These are phyloP conservation scores for Ogataea nitratoaversa DNA, from an alignment of 805 yeast species.

Conservation along the genomic window DNA sequence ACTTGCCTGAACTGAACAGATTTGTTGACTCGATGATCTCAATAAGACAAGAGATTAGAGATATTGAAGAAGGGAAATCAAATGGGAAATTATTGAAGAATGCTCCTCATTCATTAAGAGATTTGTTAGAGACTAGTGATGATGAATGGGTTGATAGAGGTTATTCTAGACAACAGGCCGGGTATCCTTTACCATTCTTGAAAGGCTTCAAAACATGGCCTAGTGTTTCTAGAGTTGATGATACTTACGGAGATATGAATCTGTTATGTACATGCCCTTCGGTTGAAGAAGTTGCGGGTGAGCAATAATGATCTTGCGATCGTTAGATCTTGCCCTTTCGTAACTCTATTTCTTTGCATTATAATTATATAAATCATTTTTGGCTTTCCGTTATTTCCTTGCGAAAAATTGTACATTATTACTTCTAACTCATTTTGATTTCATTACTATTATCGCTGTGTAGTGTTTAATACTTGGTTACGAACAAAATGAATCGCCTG, in stretches of 20 bases:
- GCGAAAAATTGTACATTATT: neutral
- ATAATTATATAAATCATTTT: neutral
- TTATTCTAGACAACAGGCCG: constrained; percentile 90
- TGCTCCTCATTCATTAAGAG: constrained; percentile 88
- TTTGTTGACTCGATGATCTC: constrained; percentile 83
- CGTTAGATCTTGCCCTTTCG: neutral
- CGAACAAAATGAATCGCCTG: no score
- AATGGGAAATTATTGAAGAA: constrained; percentile 73
- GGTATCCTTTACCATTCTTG: constrained; percentile 79
- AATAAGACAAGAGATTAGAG: constrained; percentile 78
- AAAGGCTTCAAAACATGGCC: constrained; percentile 90
- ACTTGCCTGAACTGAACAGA: constrained; percentile 81
- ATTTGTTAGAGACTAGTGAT: constrained; percentile 55
- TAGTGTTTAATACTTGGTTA: no score
- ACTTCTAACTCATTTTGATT: neutral
- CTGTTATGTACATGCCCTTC: constrained; percentile 91
- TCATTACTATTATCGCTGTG: no score
- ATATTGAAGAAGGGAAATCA: constrained; percentile 60
- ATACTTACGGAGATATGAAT: constrained; percentile 90
- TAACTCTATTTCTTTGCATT: no score
- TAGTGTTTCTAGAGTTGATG: constrained; percentile 86
- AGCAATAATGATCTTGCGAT: neutral
- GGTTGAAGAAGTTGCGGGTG: constrained; percentile 65
- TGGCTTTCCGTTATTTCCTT: neutral
- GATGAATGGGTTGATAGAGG: constrained; percentile 81